Percentiles rank a stretch among this genome's conserved stretches.
Evolutionary conservation across 2,329 filamentous ascomycete species (phyloP).

Genomic region (Passalora sequoiae): DNA sequence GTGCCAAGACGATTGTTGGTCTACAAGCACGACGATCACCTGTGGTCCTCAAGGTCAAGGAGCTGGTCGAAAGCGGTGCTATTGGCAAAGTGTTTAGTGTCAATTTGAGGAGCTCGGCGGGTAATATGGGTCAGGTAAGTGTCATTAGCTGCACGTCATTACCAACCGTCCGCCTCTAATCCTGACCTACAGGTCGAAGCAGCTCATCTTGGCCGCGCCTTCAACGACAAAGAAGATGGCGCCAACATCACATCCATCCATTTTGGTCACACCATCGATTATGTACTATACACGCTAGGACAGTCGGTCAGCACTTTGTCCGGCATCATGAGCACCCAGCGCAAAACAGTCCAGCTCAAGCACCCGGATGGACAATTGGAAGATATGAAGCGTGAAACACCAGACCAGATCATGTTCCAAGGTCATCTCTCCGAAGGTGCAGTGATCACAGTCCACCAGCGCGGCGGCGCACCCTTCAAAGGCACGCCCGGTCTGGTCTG

Average conservation of each 20-base stretch:
- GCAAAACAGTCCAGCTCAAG: background rate
- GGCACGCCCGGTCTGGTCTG: slow-evolving; percentile 6
- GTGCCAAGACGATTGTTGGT: slow-evolving; percentile 42
- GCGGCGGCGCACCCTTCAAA: slow-evolving; percentile 5
- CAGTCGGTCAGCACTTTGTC: background rate
- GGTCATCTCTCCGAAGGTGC: slow-evolving; percentile 4
- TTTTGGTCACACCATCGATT: slow-evolving; percentile 8
- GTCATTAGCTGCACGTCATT: too few species aligned
- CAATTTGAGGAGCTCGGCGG: background rate
- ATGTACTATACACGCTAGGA: slow-evolving; percentile 4
- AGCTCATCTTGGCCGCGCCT: background rate
- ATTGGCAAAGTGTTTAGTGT: slow-evolving; percentile 38
- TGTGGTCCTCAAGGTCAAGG: slow-evolving; percentile 37
- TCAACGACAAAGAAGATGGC: slow-evolving; percentile 5
- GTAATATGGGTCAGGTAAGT: slow-evolving; percentile 4
- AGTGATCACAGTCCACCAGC: slow-evolving; percentile 3
- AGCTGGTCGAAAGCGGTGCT: slow-evolving; percentile 38
- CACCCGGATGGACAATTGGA: slow-evolving; percentile 2
- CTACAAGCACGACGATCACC: slow-evolving; percentile 42
- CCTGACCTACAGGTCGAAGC: too few species aligned
- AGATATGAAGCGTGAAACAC: slow-evolving; percentile 4
- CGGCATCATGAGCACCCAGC: slow-evolving; percentile 4
- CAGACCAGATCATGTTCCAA: slow-evolving; percentile 9
- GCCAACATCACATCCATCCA: slow-evolving; percentile 7
- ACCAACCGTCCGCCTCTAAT: too few species aligned